Conservation (phyloP, 176 grass and related monocot genomes). For the Ampelocalamus luodianensis region DNA sequence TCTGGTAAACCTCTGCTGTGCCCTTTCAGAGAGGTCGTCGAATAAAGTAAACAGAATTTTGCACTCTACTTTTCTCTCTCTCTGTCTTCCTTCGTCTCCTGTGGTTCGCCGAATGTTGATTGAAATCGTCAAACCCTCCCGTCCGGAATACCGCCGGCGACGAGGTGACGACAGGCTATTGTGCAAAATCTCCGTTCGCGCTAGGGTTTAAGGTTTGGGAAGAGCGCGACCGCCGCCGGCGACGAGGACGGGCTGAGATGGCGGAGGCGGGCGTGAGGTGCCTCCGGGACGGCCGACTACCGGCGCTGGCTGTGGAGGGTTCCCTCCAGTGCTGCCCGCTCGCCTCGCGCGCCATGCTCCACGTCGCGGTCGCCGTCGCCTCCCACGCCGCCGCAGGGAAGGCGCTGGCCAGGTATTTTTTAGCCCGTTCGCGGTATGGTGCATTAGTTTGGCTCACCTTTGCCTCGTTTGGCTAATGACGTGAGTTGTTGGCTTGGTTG, state of each 20-base stretch:
- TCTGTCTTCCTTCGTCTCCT: too few species aligned
- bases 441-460: neutral
- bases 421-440: neutral
- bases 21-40: too few species aligned
- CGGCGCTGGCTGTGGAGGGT: constrained; percentile 54
- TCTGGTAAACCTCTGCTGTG: too few species aligned
- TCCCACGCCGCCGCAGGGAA: constrained; percentile 53
- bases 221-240: neutral
- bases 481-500: constrained; percentile 19
- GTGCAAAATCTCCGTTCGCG: neutral
- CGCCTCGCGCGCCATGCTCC: constrained; percentile 53
- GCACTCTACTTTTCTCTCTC: too few species aligned
- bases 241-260: constrained; percentile 42
- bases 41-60: too few species aligned
- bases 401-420: constrained; percentile 59
- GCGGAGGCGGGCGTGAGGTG: constrained; percentile 57
- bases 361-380: constrained; percentile 48
- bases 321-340: constrained; percentile 50
- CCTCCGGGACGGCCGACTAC: constrained; percentile 63
- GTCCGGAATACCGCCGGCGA: too few species aligned
- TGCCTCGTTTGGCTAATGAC: neutral
- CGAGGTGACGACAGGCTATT: too few species aligned
- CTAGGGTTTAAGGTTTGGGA: constrained; percentile 46
- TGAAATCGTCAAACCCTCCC: too few species aligned
- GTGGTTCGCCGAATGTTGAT: too few species aligned